Base-by-base conservation (phyloP, 805 yeast genomes). In the Groenewaldozyma tartarivorans region DNA sequence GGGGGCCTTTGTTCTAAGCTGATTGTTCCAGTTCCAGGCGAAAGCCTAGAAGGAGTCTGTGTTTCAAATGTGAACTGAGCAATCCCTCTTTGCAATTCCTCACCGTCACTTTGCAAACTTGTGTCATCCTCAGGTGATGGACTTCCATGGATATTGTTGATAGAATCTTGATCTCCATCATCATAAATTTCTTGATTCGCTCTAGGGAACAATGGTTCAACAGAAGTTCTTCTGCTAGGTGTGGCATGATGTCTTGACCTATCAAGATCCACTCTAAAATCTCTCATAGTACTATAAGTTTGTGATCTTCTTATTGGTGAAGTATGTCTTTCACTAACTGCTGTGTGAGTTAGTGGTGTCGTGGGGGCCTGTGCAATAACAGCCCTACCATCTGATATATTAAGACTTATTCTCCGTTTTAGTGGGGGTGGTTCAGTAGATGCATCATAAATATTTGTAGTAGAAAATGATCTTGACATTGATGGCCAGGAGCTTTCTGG, bases 131-230 rank as follows among this genome's bases (percentile, higher is more conserved):
- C 7, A 13, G 7, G 11, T 24, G 29, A 7, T 24, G 7, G 11
- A 24, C 11, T 9, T 24, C 29, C 29, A 9, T 13, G 11, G 7
- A 13, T 24, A 9, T 7, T 13, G 13, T 24, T 24, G 13, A 7
- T 13, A 9, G 29, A 7, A 24, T 24, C 13, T 13, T 24, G 11
- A 13, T 13, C 29, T 9, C 7, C 13, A 9, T 7, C 13, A 24
- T 9, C 29, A 9, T 7, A 13, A 9, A 9, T 24, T 24, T 24
- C 29, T 24, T 13, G 44, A 24, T 39, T 35, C 38, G 44, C 33
- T 30, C 44, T 48, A 2, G 50, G 50, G 41, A 47, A 47, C 16
- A 47, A 39, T 19, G 45, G 36, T 33, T 47, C 50, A 20, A 47
- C 36, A 4, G 48, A 44, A 41, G 37, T 47, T 32, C 48, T 19